Conservation (phyloP, 1,284 basidiomycete species). For the Blastosporella zonata region DNA sequence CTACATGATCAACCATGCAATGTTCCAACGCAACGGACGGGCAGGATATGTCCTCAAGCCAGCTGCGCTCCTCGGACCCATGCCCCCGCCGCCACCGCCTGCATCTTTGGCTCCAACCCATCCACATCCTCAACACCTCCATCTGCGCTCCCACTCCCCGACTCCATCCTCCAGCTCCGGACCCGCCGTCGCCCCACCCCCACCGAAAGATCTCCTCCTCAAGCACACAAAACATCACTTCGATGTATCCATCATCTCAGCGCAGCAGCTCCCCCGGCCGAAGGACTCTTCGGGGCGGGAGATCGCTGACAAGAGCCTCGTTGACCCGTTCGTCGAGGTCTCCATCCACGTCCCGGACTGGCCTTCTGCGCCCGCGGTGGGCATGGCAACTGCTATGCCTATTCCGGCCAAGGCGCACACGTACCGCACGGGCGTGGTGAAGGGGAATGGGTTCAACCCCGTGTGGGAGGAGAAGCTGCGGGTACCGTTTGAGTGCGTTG, state of each 20-base stretch:
- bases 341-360: constrained; percentile 77
- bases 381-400: constrained; percentile 23
- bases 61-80: constrained; percentile 55
- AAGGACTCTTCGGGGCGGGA: constrained; percentile 60
- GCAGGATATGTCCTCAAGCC: constrained; percentile 94
- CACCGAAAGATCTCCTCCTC: constrained; percentile 52
- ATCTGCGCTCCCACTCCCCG: not conserved
- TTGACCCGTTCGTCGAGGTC: constrained; percentile 81
- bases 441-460: constrained; percentile 89
- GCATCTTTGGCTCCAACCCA: not conserved
- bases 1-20: constrained; percentile 89
- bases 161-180: constrained; percentile 9
- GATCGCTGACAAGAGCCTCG: constrained; percentile 42
- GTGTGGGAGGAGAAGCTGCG: constrained; percentile 76
- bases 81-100: not conserved
- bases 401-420: constrained; percentile 47
- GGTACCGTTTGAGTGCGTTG: constrained; percentile 72
- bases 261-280: constrained; percentile 83
- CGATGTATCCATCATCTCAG: constrained; percentile 79
- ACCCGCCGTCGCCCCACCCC: not conserved
- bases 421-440: constrained; percentile 59
- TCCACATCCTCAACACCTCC: constrained; percentile 2
- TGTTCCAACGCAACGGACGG: constrained; percentile 90
- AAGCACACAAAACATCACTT: constrained; percentile 60
- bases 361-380: constrained; percentile 25